Evolutionary conservation across 2,329 filamentous ascomycete species (phyloP).

Genomic region (Colletotrichum tabaci): DNA sequence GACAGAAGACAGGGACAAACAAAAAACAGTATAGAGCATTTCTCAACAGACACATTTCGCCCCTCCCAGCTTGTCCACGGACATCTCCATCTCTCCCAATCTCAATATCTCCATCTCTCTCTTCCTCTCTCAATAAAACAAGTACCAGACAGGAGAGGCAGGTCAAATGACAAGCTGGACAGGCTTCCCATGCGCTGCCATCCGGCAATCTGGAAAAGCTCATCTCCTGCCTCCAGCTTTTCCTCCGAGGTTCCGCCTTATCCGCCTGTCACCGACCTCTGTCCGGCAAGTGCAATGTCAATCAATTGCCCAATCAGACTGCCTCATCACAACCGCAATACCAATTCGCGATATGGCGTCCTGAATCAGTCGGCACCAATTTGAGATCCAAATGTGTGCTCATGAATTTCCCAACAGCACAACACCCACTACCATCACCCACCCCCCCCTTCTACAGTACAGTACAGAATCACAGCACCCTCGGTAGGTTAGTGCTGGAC

Average conservation of each 20-base stretch:
- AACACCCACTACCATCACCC: too few relatives aligned
- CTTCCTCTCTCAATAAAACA: too few relatives aligned
- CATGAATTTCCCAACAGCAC: not conserved
- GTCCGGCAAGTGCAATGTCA: slow-evolving; percentile 32
- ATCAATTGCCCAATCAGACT: slow-evolving; percentile 36
- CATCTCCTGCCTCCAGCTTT: slow-evolving; percentile 24
- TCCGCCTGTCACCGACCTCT: slow-evolving; percentile 16
- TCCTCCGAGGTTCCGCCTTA: slow-evolving; percentile 10
- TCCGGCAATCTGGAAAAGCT: slow-evolving; percentile 27
- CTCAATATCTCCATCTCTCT: too few relatives aligned
- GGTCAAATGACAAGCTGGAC: slow-evolving; percentile 11
- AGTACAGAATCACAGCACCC: not conserved
- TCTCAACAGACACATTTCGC: not conserved
- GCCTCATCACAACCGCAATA: slow-evolving; percentile 18
- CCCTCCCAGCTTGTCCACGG: not conserved
- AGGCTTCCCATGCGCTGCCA: slow-evolving; percentile 13
- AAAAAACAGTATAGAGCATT: not conserved
- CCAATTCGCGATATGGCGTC: slow-evolving; percentile 12
- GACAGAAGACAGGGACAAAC: not conserved
- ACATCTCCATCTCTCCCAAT: too few relatives aligned
- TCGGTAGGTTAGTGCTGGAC: not conserved
- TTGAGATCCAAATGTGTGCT: not conserved
- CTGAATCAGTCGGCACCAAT: slow-evolving; percentile 8
- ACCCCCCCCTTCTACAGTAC: too few relatives aligned
- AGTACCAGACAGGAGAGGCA: not conserved